phyloP scores from a whole-genome alignment of 176 grass and related monocot species.

The Melocanna baccifera region DNA sequence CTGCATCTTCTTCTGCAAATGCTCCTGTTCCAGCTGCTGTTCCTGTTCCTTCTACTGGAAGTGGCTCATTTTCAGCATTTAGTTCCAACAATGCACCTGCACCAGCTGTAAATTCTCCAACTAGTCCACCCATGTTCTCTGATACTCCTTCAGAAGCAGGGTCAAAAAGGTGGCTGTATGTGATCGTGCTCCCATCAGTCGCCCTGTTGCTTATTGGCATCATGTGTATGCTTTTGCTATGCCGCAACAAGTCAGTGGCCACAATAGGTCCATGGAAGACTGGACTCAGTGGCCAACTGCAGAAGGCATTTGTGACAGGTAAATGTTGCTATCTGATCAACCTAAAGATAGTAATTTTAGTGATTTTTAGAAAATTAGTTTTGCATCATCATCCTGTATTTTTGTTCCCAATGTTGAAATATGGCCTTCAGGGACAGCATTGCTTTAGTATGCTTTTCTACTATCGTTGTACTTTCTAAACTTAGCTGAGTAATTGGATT shows the following conservation, averaged over 20 bases:
- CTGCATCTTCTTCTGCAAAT: conserved; percentile 55
- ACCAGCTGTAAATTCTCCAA: conserved; percentile 41
- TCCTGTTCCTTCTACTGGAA: conserved; percentile 61
- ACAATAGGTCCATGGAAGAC: conserved; percentile 91
- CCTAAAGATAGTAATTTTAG: conserved; percentile 10
- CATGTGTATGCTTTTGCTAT: conserved; percentile 54
- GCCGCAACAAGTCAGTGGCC: conserved; percentile 47
- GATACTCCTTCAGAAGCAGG: not conserved
- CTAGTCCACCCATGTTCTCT: not conserved
- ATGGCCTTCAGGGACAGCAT: not conserved
- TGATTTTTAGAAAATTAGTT: not conserved
- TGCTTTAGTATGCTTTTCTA: not conserved
- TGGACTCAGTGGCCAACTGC: conserved; percentile 94
- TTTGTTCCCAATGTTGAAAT: not conserved
- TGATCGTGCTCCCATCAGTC: conserved; percentile 42
- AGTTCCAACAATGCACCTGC: conserved; percentile 34
- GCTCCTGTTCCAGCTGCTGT: conserved; percentile 34
- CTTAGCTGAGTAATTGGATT: not conserved
- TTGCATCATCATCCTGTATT: conserved; percentile 1
- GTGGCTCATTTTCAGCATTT: conserved; percentile 63
- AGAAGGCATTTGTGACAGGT: conserved; percentile 99
- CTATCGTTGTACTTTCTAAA: not conserved
- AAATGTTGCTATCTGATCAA: not conserved
- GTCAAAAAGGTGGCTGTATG: conserved; percentile 49
- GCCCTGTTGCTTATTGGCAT: conserved; percentile 44